Percentiles rank a stretch among this genome's conserved stretches.
Evolutionary conservation across 2,329 filamentous ascomycete genomes (phyloP).

Genomic region (Ilyonectria destructans): DNA sequence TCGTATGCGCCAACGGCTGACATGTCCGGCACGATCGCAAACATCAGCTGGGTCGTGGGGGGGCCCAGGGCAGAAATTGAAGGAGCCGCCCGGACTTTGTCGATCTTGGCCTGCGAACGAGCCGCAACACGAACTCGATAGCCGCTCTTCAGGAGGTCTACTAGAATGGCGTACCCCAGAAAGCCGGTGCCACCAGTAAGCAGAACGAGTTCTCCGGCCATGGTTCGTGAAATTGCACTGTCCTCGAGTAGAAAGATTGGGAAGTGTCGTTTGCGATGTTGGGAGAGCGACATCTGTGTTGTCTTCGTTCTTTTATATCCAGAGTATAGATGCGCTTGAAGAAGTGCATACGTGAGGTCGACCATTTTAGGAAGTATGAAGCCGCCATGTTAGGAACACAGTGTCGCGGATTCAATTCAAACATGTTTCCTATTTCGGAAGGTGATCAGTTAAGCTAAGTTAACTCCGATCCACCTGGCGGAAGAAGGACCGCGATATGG

Average conservation of each 20-base stretch:
- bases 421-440: conserved; percentile 19
- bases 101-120: conserved; percentile 15
- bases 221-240: neutral
- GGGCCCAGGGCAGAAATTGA: conserved; percentile 34
- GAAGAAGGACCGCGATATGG: too few species aligned
- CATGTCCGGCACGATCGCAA: conserved; percentile 57
- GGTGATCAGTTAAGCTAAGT: neutral
- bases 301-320: conserved; percentile 2
- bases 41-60: conserved; percentile 39
- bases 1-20: conserved; percentile 56
- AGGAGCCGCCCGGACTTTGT: conserved; percentile 3
- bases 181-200: conserved; percentile 25
- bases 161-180: conserved; percentile 15
- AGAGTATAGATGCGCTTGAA: neutral
- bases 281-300: neutral
- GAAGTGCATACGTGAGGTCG: neutral
- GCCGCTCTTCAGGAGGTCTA: conserved; percentile 14
- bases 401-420: neutral
- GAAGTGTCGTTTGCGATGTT: neutral
- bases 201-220: conserved; percentile 25
- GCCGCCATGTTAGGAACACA: conserved; percentile 7
- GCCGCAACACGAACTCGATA: conserved; percentile 22
- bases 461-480: too few species aligned
- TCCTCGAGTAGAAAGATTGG: neutral
- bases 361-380: conserved; percentile 3